These are phyloP conservation scores for Fusarium decemcellulare DNA, from an alignment of 2,329 filamentous ascomycete species.

Conservation along the genomic window DNA sequence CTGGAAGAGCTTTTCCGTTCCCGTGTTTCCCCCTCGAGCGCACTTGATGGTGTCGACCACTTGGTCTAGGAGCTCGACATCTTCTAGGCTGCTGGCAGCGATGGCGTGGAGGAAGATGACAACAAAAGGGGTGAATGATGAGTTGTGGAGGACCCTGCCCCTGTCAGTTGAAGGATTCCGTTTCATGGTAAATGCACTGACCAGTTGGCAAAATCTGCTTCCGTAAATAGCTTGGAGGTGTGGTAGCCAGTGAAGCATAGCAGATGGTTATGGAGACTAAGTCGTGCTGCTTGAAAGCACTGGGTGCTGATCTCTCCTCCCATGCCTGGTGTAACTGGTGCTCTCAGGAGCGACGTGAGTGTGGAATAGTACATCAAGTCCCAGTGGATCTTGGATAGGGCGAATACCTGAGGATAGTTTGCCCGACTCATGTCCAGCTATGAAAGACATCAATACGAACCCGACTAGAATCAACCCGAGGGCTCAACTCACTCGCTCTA, in stretches of 20 bases:
- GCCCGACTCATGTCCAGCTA: conserved; percentile 28
- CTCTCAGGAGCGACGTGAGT: conserved; percentile 30
- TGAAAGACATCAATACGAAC: neutral
- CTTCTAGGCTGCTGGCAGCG: conserved; percentile 18
- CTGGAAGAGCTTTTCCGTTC: conserved; percentile 34
- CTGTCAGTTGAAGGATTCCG: conserved; percentile 8
- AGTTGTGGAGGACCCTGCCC: conserved; percentile 37
- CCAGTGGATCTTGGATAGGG: conserved; percentile 27
- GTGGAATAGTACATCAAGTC: conserved; percentile 43
- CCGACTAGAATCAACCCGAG: accelerated
- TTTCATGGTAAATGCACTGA: neutral
- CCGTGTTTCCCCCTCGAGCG: conserved; percentile 23
- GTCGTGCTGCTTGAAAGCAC: conserved; percentile 36
- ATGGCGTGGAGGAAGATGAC: conserved; percentile 38
- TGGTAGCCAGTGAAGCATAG: conserved; percentile 33
- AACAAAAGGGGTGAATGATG: conserved; percentile 39
- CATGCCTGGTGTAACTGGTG: conserved; percentile 19
- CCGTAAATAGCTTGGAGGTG: conserved; percentile 19
- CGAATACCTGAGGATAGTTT: conserved; percentile 4
- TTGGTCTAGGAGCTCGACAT: conserved; percentile 21
- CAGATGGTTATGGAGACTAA: conserved; percentile 29
- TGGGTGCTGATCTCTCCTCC: conserved; percentile 27
- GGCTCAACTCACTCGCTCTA: conserved; percentile 15
- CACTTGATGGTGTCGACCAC: conserved; percentile 31
- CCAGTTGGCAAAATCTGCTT: conserved; percentile 39